Base-by-base conservation (phyloP, 208 protist genomes). In the Crithidia brevicula region DNA sequence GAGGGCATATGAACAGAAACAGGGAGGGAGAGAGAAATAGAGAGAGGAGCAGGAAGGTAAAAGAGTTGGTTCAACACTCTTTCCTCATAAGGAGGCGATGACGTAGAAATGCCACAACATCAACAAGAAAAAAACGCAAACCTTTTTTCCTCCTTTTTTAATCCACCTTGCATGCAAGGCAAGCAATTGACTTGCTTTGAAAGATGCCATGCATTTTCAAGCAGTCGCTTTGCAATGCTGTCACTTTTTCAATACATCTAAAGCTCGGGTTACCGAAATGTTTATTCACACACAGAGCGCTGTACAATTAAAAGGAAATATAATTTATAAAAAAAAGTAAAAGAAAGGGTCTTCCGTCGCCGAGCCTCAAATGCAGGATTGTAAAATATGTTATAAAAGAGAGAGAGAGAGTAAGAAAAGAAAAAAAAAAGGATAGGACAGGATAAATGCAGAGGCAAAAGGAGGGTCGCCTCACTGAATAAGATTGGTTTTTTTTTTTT, bases 381-480 rank as follows among this genome's bases (percentile, higher is more conserved):
- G n/a, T n/a, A n/a, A n/a, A n/a, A n/a, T n/a, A n/a, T n/a, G n/a
- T n/a, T n/a, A n/a, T n/a, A n/a, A n/a, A n/a, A n/a, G n/a, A n/a
- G n/a, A n/a, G n/a, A n/a, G n/a, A n/a, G n/a, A n/a, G n/a, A n/a
- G n/a, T n/a, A n/a, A 31, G 64, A 46, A 15, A 30, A 25, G 64
- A 36, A 70, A 22, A 46, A 28, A 51, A 51, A 65, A 47, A 40
- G 15, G 15, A 40, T 40, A 33, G 8, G 56, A n/a, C 25, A n/a
- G 51, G 31, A 5, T 34, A 25, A 36, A 34, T n/a, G 56, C 25
- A 56, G 20, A 53, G 56, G 36, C 13, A 56, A 13, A 31, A 40
- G 36, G 15, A 13, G 36, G 15, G 15, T 40, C 36, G 36, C 15
- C 36, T 40, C 15, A 7, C 15, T 40, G 36, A 40, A 40, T 40